Conservation (phyloP, 257 asterid genomes). For the Mentha longifolia region DNA sequence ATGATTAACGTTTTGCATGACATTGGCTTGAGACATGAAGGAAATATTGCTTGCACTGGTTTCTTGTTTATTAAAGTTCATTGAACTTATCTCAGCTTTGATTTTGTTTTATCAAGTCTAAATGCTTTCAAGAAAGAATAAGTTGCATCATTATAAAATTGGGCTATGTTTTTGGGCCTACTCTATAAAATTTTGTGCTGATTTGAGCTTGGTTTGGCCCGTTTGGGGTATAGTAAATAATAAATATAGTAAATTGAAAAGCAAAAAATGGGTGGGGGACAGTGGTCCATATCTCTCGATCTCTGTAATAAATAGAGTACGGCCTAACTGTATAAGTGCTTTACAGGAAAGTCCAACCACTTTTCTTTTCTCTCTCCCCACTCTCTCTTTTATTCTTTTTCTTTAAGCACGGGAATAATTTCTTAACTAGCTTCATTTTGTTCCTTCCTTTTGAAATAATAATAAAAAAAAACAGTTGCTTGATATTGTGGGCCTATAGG, state of each 20-base stretch:
- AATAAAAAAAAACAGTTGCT: too few species aligned
- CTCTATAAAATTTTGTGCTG: not conserved
- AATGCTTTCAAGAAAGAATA: too few species aligned
- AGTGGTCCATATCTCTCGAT: not conserved
- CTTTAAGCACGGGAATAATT: conserved; percentile 1
- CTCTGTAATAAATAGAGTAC: not conserved
- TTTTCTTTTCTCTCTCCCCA: not conserved
- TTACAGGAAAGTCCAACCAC: conserved; percentile 28
- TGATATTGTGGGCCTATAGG: not conserved
- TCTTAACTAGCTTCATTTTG: not conserved
- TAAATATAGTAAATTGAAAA: not conserved
- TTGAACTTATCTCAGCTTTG: too few species aligned
- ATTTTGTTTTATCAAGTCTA: too few species aligned
- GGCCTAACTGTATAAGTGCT: conserved; percentile 18
- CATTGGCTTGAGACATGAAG: too few species aligned
- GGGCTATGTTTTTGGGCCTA: not conserved
- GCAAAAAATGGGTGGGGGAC: conserved; percentile 6
- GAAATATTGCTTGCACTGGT: too few species aligned
- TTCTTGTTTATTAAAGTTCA: too few species aligned
- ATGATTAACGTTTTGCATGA: not conserved
- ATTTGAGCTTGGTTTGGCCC: not conserved
- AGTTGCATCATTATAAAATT: too few species aligned
- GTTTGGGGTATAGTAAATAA: not conserved
- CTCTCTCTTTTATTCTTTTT: not conserved
- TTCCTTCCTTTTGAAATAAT: too few species aligned